A percentile compares a stretch with the other conserved stretches of the same genome.
These are phyloP conservation scores for Tubosaeta sp. DNA, from an alignment of 768 basidiomycete genomes.

Conservation along the genomic window DNA sequence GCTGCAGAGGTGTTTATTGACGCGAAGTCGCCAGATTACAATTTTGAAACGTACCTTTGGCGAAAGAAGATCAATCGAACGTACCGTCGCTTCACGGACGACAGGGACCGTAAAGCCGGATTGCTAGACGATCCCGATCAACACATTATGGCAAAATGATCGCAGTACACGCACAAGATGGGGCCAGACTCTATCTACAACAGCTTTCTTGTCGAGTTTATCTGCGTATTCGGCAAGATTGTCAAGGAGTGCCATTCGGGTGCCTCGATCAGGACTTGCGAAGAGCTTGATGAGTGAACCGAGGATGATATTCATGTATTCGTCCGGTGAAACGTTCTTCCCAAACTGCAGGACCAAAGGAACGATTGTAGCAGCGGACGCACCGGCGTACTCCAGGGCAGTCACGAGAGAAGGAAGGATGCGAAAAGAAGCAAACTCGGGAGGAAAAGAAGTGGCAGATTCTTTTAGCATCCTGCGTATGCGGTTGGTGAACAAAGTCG, in stretches of 20 bases:
- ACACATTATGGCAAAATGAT: neutral
- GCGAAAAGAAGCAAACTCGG: conserved; percentile 78
- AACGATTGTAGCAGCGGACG: conserved; percentile 70
- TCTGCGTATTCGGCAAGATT: conserved; percentile 80
- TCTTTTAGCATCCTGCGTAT: conserved; percentile 69
- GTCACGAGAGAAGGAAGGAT: conserved; percentile 84
- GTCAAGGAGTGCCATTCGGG: conserved; percentile 90
- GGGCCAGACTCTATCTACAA: conserved; percentile 91
- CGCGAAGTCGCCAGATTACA: neutral
- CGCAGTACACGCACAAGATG: conserved; percentile 56
- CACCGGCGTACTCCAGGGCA: conserved; percentile 74
- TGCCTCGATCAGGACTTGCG: conserved; percentile 87
- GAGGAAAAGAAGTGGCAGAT: conserved; percentile 73
- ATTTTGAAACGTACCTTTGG: conserved; percentile 56
- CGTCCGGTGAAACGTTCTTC: conserved; percentile 59
- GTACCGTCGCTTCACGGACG: conserved; percentile 91
- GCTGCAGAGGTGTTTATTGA: conserved; percentile 37
- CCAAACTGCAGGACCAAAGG: conserved; percentile 84
- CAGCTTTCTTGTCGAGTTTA: conserved; percentile 79
- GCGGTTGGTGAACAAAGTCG: neutral
- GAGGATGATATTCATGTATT: conserved; percentile 66
- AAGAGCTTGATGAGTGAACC: conserved; percentile 81
- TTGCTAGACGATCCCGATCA: conserved; percentile 50
- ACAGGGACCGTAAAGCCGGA: conserved; percentile 94
- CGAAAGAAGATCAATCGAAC: conserved; percentile 77